Evolutionary conservation across 805 yeast species (phyloP), one percentile per base, ranked within the genome.

Genomic region (Clavispora phyllophila): DNA sequence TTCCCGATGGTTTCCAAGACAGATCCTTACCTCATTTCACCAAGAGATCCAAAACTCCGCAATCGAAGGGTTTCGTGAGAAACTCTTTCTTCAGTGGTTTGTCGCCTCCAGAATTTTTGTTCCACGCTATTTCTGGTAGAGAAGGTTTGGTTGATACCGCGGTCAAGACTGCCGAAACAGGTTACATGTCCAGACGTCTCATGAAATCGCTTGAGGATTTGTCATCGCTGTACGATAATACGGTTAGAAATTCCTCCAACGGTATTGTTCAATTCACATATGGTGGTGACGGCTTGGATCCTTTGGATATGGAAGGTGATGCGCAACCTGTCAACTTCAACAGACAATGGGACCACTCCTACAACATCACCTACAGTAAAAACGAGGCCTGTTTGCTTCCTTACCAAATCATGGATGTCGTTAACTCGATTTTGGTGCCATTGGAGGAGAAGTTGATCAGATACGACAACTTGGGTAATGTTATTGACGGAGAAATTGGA

Each of bases 101-200:
- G 58, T 90, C 99, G 5, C 99, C 99, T 26, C 98, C 93, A 66
- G 99, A 93, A 66, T 93, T 93, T 66, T 90, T 93, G 65, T 93
- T 93, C 84, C 99, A 93, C 65, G 97, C 98, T 41, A 93, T 93
- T 96, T 98, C 99, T 61, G 99, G 99, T 74, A 88, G 99, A 78
- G 99, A 93, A 73, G 99, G 99, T 76, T 76, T 93, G 62, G 95
- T 93, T 63, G 99, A 93, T 77, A 93, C 99, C 42, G 99, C 99
- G 13, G 99, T 93, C 38, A 93, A 93, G 66, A 93, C 99, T 33
- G 98, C 99, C 2, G 98, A 91, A 63, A 91, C 99, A 4, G 98
- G 98, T 61, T 90, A 90, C 68, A 91, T 91, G 95, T 91, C 98
- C 19, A 86, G 99, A 67, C 82, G 99, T 65, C 75, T 91, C 62